Base-by-base conservation (phyloP, 495 filamentous ascomycete species). In the Neurospora sp. region DNA sequence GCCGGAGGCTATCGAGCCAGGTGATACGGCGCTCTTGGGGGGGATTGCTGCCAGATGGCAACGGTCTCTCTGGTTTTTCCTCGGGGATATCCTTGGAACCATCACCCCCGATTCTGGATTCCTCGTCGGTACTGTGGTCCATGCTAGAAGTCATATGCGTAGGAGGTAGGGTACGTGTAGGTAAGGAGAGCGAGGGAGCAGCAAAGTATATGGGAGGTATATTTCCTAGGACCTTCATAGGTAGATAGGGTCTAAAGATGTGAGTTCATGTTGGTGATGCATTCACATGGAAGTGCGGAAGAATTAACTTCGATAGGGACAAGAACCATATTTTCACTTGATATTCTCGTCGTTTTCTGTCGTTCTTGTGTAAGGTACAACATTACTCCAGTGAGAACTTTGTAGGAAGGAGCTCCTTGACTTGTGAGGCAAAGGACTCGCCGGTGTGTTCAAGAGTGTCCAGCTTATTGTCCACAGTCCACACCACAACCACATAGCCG, bases 1-100 rank as follows among this genome's bases (percentile, higher is more conserved):
- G 74, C 62, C 83, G 84, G 16, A 88, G 76, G 20, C 72, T 77
- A 9, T 73, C 79, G 39, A 86, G 76, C 46, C 46, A 54, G n/a
- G 46, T 23, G 20, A 23, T 54, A 48, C 11, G 44, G 44, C 44
- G 44, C 9, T 23, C 44, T 48, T 48, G 44, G n/a, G 44, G 44
- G 23, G n/a, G 44, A 23, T 48, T 20, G 44, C 4, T 48, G n/a
- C 44, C 9, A 10, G 44, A 20, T 48, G 44, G n/a, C n/a, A 48
- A 48, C 44, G 44, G 44, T 23, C 23, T 48, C 44, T 23, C 44
- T 23, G 44, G 44, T 48, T 48, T 48, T 9, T 48, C 44, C 44
- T 11, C 44, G 0, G 1, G 44, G 44, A 23, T 20, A 23, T 48
- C 44, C 4, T 48, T 48, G 44, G 10, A 9, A 11, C 44, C 44